These are phyloP conservation scores for Chaetomium fimeti DNA, from an alignment of 495 filamentous ascomycete species.

Conservation along the genomic window DNA sequence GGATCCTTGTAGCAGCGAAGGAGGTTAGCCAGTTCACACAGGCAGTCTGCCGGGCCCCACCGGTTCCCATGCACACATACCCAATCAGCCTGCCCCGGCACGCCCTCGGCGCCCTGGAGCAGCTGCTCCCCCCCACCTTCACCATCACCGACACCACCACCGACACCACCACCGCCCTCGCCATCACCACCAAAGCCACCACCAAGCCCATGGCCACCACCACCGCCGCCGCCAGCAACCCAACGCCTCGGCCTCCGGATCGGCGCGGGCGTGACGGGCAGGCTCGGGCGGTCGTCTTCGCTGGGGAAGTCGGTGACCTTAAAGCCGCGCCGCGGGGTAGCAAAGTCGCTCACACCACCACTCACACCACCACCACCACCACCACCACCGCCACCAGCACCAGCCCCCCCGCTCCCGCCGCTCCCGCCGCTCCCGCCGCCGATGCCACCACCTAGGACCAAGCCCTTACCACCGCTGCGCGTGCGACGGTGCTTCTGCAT, in stretches of 20 bases:
- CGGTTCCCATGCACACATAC: constrained; percentile 66
- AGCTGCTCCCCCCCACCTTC: constrained; percentile 47
- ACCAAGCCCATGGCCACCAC: constrained; percentile 48
- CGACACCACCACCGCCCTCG: constrained; percentile 38
- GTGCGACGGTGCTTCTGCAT: constrained; percentile 63
- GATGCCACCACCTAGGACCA: constrained; percentile 34
- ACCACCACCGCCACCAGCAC: too few species aligned
- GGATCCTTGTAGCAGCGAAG: constrained; percentile 64
- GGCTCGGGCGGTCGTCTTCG: constrained; percentile 76
- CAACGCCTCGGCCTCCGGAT: constrained; percentile 49
- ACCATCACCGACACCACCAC: constrained; percentile 41
- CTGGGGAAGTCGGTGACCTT: constrained; percentile 84
- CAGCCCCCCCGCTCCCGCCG: too few species aligned
- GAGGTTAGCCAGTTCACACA: constrained; percentile 60
- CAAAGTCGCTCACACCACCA: constrained; percentile 12
- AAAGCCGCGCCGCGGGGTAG: constrained; percentile 51
- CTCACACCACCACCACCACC: constrained; percentile 15
- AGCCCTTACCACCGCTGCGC: constrained; percentile 58
- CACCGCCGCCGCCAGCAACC: constrained; percentile 35
- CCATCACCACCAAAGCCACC: constrained; percentile 46
- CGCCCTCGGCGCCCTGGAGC: constrained; percentile 72
- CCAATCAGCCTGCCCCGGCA: constrained; percentile 83
- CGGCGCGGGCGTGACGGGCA: constrained; percentile 88
- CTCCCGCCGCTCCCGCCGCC: background rate
- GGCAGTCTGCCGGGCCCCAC: constrained; percentile 52